Evolutionary conservation across 1,284 basidiomycete species (phyloP).

Genomic region (Cronartium quercuum): DNA sequence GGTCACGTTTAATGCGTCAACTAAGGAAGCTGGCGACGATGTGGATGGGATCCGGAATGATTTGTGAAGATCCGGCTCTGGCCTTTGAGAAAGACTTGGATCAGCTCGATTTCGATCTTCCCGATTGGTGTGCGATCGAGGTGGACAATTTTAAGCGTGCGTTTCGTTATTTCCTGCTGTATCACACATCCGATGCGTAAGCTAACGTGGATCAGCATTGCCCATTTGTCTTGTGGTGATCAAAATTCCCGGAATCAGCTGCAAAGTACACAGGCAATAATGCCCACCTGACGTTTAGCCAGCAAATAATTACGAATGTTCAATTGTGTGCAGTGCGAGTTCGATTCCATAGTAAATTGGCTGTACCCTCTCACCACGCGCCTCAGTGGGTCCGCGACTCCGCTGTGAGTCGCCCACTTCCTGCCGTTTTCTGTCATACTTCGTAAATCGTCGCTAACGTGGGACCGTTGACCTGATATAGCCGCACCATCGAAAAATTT

Average conservation of each 20-base stretch:
- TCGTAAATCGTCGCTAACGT: neutral
- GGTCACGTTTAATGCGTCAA: constrained; percentile 33
- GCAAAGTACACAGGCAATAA: neutral
- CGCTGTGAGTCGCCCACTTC: neutral
- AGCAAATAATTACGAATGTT: constrained; percentile 39
- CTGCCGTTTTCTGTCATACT: neutral
- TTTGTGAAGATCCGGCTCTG: constrained; percentile 12
- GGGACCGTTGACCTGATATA: neutral
- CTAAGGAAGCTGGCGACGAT: constrained; percentile 31
- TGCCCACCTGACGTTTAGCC: constrained; percentile 32
- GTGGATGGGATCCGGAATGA: constrained; percentile 7
- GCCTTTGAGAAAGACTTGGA: constrained; percentile 24
- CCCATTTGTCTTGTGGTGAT: too few relatives aligned
- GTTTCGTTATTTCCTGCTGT: neutral
- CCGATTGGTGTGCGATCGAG: constrained; percentile 32
- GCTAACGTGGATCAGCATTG: too few relatives aligned
- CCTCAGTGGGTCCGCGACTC: constrained; percentile 14
- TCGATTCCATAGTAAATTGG: constrained; percentile 34
- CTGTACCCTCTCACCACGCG: constrained; percentile 16
- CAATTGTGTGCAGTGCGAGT: constrained; percentile 37
- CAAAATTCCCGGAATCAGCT: neutral
- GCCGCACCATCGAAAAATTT: constrained; percentile 27
- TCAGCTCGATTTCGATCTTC: constrained; percentile 18
- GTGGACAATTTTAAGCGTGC: constrained; percentile 23
- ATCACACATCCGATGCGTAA: neutral